Evolutionary conservation across 371 early-diverging fungal species (phyloP), one percentile per base, ranked within the genome.

Genomic region (Mucor lusitanicus): DNA sequence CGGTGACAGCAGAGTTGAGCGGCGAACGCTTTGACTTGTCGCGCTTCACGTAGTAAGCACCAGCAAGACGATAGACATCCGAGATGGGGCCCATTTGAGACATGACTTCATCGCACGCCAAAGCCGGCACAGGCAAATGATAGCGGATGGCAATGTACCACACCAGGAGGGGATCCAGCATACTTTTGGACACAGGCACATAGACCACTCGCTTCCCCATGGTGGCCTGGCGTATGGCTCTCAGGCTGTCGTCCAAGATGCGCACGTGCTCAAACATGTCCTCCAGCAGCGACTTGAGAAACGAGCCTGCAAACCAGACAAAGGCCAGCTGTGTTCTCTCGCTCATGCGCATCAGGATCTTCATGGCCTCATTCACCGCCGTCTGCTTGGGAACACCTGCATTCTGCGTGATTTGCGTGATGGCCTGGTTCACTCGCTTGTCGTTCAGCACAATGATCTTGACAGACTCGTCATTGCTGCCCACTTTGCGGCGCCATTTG

Each of bases 141-240:
- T 80, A 84, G 13, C 81, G 80, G 30, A 84, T 77, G 3, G 81
- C 73, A 58, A 84, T 73, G 40, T 80, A 84, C 84, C 84, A 84
- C 5, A 84, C 74, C 35, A 84, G 25, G 6, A 84, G 67, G 0
- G 77, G 77, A 64, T 84, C 84, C 27, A 84, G 28, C 3, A 80
- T 28, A 58, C 78, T 76, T 50, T 80, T 81, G 1, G 79, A 67
- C 0, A 80, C 77, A 9, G 84, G 84, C 0, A 84, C 80, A 64
- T 80, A 84, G 0, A 84, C 81, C 1, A 84, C 80, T 3, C 80
- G 66, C 53, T 79, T 84, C 2, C 84, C 84, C 59, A 77, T 67
- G 1, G 75, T 82, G 6, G 76, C 57, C 28, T 75, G 72, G 21
- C 77, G 77, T 17, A 82, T 77, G 57, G 71, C 59, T n/a, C 80